Evolutionary conservation across 225 moss, liverwort and hornwort genomes (phyloP).

Genomic region (Pseudoscleropodium purum): DNA sequence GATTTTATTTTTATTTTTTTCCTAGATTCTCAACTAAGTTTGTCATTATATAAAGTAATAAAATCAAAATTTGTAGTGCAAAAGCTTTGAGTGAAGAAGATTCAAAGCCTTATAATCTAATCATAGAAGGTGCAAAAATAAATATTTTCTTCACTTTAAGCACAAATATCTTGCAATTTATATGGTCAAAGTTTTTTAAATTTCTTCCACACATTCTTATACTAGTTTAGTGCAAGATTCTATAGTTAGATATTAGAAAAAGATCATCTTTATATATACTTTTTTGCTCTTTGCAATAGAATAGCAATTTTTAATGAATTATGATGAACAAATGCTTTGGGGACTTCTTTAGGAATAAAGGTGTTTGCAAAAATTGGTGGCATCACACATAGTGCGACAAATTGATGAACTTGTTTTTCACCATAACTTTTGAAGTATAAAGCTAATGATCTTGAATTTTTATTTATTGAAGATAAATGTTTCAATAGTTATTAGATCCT

Average conservation of each 20-base stretch:
- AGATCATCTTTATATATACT: neutral
- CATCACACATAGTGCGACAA: no score
- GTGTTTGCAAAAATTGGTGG: neutral
- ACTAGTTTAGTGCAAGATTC: neutral
- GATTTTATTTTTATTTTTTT: neutral
- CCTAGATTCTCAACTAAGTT: neutral
- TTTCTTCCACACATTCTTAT: neutral
- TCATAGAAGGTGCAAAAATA: neutral
- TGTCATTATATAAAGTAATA: neutral
- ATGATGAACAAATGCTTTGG: neutral
- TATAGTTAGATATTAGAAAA: neutral
- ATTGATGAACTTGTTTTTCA: no score
- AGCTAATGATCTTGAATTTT: no score
- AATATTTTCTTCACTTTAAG: neutral
- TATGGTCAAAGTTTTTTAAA: neutral
- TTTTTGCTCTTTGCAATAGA: neutral
- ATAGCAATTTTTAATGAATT: neutral
- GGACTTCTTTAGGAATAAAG: accelerated
- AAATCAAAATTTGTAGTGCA: neutral
- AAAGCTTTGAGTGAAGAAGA: neutral
- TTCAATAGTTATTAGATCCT: no score
- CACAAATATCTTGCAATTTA: neutral
- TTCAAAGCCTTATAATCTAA: neutral
- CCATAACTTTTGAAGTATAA: no score
- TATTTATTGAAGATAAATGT: no score